phyloP scores from a whole-genome alignment of 257 asterid genomes.

The Ligustrum vulgare region DNA sequence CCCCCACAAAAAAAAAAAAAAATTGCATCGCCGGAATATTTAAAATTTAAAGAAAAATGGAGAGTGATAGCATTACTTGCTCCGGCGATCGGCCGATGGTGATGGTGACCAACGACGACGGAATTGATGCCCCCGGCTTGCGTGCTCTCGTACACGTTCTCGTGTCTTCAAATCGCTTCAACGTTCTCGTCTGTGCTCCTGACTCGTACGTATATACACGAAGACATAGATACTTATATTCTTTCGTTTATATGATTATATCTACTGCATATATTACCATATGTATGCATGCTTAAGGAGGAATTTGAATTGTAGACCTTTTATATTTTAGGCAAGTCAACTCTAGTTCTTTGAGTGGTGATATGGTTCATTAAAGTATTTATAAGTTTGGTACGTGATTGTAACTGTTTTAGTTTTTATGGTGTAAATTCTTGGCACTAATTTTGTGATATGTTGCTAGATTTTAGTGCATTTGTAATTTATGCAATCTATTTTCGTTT shows the following conservation, averaged over 20 bases:
- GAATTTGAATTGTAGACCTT: neutral
- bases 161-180: conserved; percentile 64
- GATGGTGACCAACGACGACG: conserved; percentile 94
- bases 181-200: conserved; percentile 88
- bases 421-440: neutral
- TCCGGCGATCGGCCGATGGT: conserved; percentile 59
- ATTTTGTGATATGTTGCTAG: neutral
- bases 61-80: conserved; percentile 17
- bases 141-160: conserved; percentile 71
- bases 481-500: neutral
- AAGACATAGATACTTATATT: no score
- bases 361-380: neutral
- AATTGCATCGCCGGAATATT: neutral
- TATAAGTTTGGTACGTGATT: neutral
- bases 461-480: neutral
- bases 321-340: neutral
- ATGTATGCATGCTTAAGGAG: neutral
- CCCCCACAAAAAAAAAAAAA: neutral
- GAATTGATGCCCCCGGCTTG: conserved; percentile 82
- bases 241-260: neutral
- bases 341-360: neutral
- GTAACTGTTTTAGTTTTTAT: neutral
- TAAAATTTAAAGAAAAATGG: conserved; percentile 29
- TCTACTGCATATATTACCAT: neutral
- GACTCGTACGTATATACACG: conserved; percentile 46